These are phyloP conservation scores for Austroboletus eburneus DNA, from an alignment of 768 basidiomycete species.

Conservation along the genomic window DNA sequence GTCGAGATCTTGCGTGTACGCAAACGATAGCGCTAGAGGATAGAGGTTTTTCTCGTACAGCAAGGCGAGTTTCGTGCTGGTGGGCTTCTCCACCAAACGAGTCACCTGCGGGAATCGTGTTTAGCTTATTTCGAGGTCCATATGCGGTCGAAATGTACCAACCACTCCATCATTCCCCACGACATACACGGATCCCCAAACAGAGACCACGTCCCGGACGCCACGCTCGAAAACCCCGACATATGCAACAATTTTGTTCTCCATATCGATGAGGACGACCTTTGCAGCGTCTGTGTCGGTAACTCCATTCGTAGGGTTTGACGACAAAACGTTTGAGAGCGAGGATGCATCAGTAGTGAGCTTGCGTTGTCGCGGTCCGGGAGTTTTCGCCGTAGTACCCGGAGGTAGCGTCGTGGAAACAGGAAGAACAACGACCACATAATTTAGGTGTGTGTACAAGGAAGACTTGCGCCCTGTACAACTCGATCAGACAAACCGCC, in stretches of 20 bases:
- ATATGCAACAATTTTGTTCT: conserved; percentile 88
- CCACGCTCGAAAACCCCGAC: conserved; percentile 78
- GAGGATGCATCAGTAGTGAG: conserved; percentile 14
- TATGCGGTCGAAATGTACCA: conserved; percentile 15
- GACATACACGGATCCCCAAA: conserved; percentile 78
- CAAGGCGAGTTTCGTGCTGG: conserved; percentile 79
- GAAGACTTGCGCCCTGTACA: conserved; percentile 51
- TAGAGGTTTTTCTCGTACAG: conserved; percentile 80
- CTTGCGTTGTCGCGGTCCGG: conserved; percentile 21
- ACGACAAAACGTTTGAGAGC: conserved; percentile 3
- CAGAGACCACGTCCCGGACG: conserved; percentile 76
- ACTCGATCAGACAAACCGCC: too few relatives aligned
- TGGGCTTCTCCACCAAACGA: conserved; percentile 74
- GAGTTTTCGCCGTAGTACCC: conserved; percentile 55
- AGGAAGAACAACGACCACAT: conserved; percentile 87
- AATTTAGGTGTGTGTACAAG: conserved; percentile 74
- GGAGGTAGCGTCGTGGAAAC: conserved; percentile 66
- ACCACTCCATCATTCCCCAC: conserved; percentile 78
- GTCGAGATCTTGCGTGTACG: conserved; percentile 73
- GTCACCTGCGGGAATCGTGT: conserved; percentile 41
- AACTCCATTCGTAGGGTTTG: conserved; percentile 36
- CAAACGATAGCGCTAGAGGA: conserved; percentile 75
- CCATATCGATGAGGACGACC: conserved; percentile 85
- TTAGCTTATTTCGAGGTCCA: not conserved
- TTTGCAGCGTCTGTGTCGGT: conserved; percentile 62